phyloP scores from a whole-genome alignment of 192 early-diverging fungal species.

The Chytriomyces hyalinus region DNA sequence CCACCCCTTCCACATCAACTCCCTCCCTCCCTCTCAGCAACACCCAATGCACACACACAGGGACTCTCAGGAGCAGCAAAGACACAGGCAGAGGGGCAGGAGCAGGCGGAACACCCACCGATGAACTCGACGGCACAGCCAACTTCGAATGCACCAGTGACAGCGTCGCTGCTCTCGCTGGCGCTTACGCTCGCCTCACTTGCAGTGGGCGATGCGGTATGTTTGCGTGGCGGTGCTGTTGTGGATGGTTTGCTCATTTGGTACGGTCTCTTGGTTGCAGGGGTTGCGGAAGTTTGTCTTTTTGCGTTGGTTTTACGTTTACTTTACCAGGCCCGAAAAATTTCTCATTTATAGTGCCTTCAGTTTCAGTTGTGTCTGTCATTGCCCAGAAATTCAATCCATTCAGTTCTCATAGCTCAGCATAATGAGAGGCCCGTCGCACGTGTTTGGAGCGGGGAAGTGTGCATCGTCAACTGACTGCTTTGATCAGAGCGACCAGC shows the following conservation, averaged over 20 bases:
- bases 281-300: not conserved
- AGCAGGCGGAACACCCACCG: slow-evolving; percentile 3
- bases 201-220: not conserved
- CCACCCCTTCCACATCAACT: not conserved
- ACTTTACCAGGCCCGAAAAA: too few relatives aligned
- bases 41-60: not conserved
- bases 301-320: not conserved
- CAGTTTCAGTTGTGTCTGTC: not conserved
- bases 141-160: not conserved
- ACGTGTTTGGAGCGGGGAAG: too few relatives aligned
- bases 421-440: not conserved
- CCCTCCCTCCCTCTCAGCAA: not conserved
- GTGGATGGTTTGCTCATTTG: too few relatives aligned
- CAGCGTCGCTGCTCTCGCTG: not conserved
- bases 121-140: slow-evolving; percentile 23
- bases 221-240: not conserved
- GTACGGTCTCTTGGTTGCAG: too few relatives aligned
- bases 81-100: not conserved
- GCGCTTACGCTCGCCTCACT: not conserved
- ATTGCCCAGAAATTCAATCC: not conserved
- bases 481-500: slow-evolving; percentile 4
- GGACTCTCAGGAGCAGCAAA: not conserved
- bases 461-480: not conserved
- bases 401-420: not conserved
- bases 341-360: not conserved